phyloP scores from a whole-genome alignment of 805 yeast species.

The Saccharomycopsis microspora region DNA sequence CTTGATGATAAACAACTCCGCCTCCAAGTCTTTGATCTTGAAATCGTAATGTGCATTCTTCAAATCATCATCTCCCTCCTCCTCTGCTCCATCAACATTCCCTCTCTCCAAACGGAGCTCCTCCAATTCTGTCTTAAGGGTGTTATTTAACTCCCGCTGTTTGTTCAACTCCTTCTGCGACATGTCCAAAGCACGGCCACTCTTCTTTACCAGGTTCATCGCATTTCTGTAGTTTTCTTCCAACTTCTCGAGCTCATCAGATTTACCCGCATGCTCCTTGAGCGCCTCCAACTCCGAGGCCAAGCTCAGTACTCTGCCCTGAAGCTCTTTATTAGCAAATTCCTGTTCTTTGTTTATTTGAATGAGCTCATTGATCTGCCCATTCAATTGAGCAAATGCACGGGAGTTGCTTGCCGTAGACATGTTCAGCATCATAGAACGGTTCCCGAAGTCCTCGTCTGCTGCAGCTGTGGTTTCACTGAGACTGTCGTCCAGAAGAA shows the following conservation, averaged over 20 bases:
- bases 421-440: slow-evolving; percentile 10
- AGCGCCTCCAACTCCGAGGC: slow-evolving; percentile 23
- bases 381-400: slow-evolving; percentile 30
- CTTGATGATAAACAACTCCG: slow-evolving; percentile 67
- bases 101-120: slow-evolving; percentile 42
- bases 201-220: slow-evolving; percentile 57
- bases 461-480: slow-evolving; percentile 8
- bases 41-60: slow-evolving; percentile 52
- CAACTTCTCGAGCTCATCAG: slow-evolving; percentile 28
- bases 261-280: slow-evolving; percentile 18
- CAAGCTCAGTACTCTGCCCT: slow-evolving; percentile 24
- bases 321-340: slow-evolving; percentile 23
- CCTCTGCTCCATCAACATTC: slow-evolving; percentile 21
- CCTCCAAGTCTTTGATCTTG: slow-evolving; percentile 72
- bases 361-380: slow-evolving; percentile 46
- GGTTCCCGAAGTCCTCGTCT: slow-evolving; percentile 17
- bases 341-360: slow-evolving; percentile 33
- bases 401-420: slow-evolving; percentile 7
- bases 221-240: slow-evolving; percentile 68
- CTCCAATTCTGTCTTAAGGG: slow-evolving; percentile 54
- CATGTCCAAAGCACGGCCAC: slow-evolving; percentile 60
- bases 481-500: slow-evolving; percentile 7
- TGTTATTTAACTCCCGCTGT: slow-evolving; percentile 43
- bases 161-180: slow-evolving; percentile 63
- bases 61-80: slow-evolving; percentile 22